A percentile compares a stretch with the other conserved stretches of the same genome.
These are phyloP conservation scores for Leccinum discolor DNA, from an alignment of 1,284 basidiomycete genomes.

Conservation along the genomic window DNA sequence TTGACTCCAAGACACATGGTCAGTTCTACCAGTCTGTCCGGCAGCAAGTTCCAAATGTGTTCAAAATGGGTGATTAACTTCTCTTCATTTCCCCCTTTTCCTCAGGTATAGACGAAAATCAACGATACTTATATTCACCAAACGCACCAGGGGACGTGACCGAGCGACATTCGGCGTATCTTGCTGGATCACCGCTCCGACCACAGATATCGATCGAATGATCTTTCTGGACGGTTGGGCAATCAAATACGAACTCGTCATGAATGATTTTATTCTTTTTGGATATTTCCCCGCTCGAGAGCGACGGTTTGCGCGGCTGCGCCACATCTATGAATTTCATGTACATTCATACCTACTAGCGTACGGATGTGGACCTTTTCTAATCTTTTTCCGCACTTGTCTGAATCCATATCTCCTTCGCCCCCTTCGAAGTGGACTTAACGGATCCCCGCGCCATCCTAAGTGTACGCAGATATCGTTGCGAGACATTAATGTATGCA, in stretches of 20 bases:
- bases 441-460: neutral
- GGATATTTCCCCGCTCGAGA: slow-evolving; percentile 5
- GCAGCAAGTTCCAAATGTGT: slow-evolving; percentile 23
- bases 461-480: neutral
- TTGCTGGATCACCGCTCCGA: slow-evolving; percentile 29
- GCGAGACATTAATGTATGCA: neutral
- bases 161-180: slow-evolving; percentile 38
- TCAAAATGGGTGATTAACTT: slow-evolving; percentile 38
- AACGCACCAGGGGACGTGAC: slow-evolving; percentile 46
- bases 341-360: slow-evolving; percentile 18
- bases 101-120: slow-evolving; percentile 51
- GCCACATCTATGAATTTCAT: slow-evolving; percentile 10
- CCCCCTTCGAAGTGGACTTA: neutral
- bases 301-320: neutral
- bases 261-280: slow-evolving; percentile 4
- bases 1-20: slow-evolving; percentile 73
- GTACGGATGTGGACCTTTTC: slow-evolving; percentile 15
- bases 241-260: neutral
- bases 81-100: slow-evolving; percentile 1
- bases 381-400: slow-evolving; percentile 20
- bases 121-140: slow-evolving; percentile 43
- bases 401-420: slow-evolving; percentile 12
- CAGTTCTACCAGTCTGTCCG: slow-evolving; percentile 45
- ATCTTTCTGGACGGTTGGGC: slow-evolving; percentile 9
- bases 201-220: slow-evolving; percentile 55